Base-by-base conservation (phyloP, 768 basidiomycete species). In the Infundibulicybe gibba region DNA sequence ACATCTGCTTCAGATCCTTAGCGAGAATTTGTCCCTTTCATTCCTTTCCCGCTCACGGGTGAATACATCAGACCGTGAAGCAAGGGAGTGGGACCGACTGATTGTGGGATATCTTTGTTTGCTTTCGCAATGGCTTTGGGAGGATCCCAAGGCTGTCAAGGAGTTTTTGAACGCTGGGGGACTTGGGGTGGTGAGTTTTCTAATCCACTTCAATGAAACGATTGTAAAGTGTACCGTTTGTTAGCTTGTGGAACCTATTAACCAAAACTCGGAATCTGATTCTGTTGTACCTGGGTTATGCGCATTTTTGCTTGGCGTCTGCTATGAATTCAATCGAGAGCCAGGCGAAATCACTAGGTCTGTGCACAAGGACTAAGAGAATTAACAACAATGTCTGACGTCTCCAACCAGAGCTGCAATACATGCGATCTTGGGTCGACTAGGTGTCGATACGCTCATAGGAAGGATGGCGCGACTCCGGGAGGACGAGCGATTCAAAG, bases 281-380 rank as follows among this genome's bases (percentile, higher is more conserved):
- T 80, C 82, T 5, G 68, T 97, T 16, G 81, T 98, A 2, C 93
- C 94, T 47, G 93, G 91, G 1, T 73, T 98, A 14, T 94, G 90
- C 43, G 85, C 90, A 2, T 95, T 97, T 71, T 71, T 98, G 2
- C 78, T 99, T 8, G 94, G 94, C 15, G 75, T 93, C 32, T 93
- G 93, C 68, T 99, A 98, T 60, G 94, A 98, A 67, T 98, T 88
- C 72, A 91, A 97, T 63, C 81, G 91, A 34, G 90, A 97, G 56
- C 91, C 94, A 0, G 94, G 94, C 12, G 92, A 97, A 58, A 90
- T 98, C 45, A 92, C 91, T n/a, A 77, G 95, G 90, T 90, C 41
- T 49, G 15, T 32, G 12, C 11, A 16, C 32, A 14, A 42, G 17
- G 15, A 47, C 40, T 13, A 46, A 21, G 41, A 32, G 31, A 48